Evolutionary conservation across 331 rosid genomes (phyloP), one percentile per base, ranked within the genome.

Genomic region (Malus hybrid): DNA sequence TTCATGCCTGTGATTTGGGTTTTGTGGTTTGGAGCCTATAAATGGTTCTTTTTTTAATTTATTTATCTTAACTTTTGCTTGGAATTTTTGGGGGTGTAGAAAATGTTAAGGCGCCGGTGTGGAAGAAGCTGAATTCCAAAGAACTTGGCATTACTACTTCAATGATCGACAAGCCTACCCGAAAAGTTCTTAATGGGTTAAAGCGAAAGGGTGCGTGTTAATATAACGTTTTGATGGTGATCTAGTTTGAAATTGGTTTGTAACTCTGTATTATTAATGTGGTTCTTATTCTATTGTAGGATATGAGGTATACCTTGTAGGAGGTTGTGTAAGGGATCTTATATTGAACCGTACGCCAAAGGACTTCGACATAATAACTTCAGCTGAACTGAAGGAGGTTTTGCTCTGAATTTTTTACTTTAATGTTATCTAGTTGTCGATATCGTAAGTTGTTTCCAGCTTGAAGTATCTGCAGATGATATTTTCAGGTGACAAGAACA

Each of bases 291-390:
- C 19, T 65, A 24, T 55, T 77, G 73, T 73, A 93, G 98, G 97
- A 54, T 88, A 88, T 83, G 89, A 88, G 59, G 97, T 87, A 48
- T 93, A 93, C 79, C 97, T 93, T 57, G 97, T 91, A 28, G 98
- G 98, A 73, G 98, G 97, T 48, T 90, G 96, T 81, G 94, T 91
- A 5, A 90, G 97, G 74, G 97, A 93, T 84, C 88, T 93, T 71
- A 82, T 93, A 13, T 87, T 93, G 67, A 87, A 80, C 70, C 86
- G 91, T 69, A 87, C 81, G 22, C 97, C 97, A 14, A 93, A 89
- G 85, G 98, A 93, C 85, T 93, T 89, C 59, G 98, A 93, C 80
- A 77, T 93, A 69, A 73, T 93, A 69, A 93, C 97, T 78, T 79
- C 97, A 10, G 98, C 98, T 0, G 85, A 87, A 71, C 92, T 93